Conservation (phyloP, 2,329 filamentous ascomycete genomes). For the Scedosporium apiospermum region DNA sequence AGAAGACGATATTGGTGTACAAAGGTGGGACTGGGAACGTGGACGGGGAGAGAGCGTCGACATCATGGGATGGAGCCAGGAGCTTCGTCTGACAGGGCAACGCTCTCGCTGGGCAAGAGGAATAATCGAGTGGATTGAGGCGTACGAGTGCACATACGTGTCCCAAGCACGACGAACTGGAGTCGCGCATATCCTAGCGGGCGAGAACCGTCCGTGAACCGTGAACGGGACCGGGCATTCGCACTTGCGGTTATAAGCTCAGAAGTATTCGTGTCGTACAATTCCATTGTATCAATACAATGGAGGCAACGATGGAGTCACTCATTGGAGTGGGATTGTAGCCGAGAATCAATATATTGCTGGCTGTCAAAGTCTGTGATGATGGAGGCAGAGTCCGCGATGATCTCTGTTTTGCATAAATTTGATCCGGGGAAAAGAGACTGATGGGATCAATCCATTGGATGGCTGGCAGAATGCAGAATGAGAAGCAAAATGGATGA, state of each 20-base stretch:
- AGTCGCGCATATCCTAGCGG: background rate
- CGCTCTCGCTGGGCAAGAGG: background rate
- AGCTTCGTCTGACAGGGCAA: background rate
- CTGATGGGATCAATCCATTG: no score
- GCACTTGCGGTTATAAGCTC: no score
- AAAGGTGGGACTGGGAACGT: background rate
- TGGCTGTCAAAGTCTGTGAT: background rate
- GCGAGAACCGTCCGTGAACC: no score
- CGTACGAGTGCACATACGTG: background rate
- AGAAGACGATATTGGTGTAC: background rate
- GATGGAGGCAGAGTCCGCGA: background rate
- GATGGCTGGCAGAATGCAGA: no score
- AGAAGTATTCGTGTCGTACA: no score
- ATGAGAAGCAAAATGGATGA: no score
- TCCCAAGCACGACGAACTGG: background rate
- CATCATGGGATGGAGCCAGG: background rate
- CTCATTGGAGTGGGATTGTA: background rate
- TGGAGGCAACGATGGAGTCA: background rate
- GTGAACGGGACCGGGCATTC: background rate
- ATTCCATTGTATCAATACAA: no score
- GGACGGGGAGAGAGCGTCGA: no score
- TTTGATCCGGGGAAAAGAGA: background rate
- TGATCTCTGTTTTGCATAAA: conserved; percentile 4
- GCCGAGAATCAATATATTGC: background rate
- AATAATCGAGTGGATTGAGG: background rate